Base-by-base conservation (phyloP, 2,329 filamentous ascomycete genomes). In the Nemania bipapillata region DNA sequence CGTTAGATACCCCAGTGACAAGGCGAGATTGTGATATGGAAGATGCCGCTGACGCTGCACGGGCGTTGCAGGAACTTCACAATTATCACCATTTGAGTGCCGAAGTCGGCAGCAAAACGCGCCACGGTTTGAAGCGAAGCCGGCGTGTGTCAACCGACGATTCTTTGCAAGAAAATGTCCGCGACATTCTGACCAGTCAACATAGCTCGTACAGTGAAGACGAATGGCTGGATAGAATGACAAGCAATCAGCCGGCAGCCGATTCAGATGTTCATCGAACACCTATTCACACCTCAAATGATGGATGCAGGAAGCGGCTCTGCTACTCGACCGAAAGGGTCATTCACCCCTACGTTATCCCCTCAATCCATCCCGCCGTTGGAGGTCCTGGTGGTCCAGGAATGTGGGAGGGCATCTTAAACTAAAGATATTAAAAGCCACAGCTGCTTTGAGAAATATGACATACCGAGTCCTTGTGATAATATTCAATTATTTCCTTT, bases 381-480 rank as follows among this genome's bases (percentile, higher is more conserved):
- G 84, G 83, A 67, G 86, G 80, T 54, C 79, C 84, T 35, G 83
- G 83, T 50, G 87, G 86, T 40, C 86, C 87, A 45, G 88, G 89
- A 60, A 90, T 91, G 87, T 91, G 90, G 89, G 83, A 86, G 67
- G 87, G 86, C 63, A 88, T 91, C 71, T 81, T 91, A 71, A 85
- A 86, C 77, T 88, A 81, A 80, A 77, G 32, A 28, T 57, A 55
- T 67, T 63, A 45, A 59, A 69, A 65, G 52, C 64, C 22, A 52
- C 60, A 12, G 30, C 26, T 63, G 59, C 24, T 54, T 61, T 37
- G 17, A 68, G 54, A 60, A 40, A 30, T 65, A 72, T 45, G 35
- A 71, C 53, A 70, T 57, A 57, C 47, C 55, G 62, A 62, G 64
- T 66, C 70, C 70, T 74, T 77, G 76, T 78, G 73, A 75, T 73